A percentile compares a stretch with the other conserved stretches of the same genome.
Evolutionary conservation across 2,329 filamentous ascomycete genomes (phyloP).

Genomic region (Lachnellula occidentalis): DNA sequence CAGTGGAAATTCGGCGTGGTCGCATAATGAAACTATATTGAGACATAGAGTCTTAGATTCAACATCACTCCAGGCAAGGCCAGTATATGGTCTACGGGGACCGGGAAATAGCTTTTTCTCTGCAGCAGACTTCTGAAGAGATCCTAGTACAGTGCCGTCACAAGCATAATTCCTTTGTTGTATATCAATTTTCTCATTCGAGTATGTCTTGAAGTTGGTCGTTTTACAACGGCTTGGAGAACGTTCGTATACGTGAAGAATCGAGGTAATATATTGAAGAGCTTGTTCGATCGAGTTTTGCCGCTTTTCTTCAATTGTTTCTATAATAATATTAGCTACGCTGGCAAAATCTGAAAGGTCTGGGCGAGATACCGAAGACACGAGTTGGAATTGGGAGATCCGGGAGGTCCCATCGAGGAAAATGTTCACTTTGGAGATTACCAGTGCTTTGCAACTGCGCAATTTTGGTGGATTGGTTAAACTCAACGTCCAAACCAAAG

Average conservation of each 20-base stretch:
- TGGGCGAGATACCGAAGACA: neutral
- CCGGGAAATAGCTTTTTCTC: neutral
- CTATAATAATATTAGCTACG: neutral
- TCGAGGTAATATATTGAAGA: neutral
- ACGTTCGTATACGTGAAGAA: neutral
- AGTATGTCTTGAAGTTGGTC: neutral
- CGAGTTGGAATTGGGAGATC: neutral
- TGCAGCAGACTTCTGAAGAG: conserved; percentile 1
- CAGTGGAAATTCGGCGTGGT: neutral
- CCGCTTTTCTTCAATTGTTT: neutral
- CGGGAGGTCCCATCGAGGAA: neutral
- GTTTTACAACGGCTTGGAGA: neutral
- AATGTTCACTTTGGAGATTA: neutral
- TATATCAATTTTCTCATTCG: neutral
- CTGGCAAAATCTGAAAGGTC: neutral
- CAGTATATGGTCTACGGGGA: neutral
- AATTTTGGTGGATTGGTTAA: neutral
- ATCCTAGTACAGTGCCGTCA: conserved; percentile 1
- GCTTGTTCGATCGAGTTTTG: neutral
- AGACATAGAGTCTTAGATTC: neutral
- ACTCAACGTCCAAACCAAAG: neutral
- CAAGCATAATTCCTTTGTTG: neutral
- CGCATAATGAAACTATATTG: neutral
- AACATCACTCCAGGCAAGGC: neutral
- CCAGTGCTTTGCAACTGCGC: neutral